A percentile compares a stretch with the other conserved stretches of the same genome.
phyloP scores from a whole-genome alignment of 306 rosid species.

The Ceratonia siliqua region DNA sequence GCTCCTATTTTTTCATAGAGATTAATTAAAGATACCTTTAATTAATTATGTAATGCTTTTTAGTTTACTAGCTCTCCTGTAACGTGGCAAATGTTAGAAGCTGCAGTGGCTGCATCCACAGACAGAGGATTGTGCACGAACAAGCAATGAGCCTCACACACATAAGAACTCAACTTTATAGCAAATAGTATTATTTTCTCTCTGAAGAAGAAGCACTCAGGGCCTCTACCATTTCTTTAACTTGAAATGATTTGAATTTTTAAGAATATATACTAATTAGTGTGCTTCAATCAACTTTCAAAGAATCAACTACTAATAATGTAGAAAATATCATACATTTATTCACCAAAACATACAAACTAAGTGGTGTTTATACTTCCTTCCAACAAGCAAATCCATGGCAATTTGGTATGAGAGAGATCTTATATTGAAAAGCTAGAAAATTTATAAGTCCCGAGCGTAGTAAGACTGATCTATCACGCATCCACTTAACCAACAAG shows the following conservation, averaged over 20 bases:
- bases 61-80: not conserved
- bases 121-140: no score
- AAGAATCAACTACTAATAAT: not conserved
- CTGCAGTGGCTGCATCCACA: not conserved
- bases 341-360: not conserved
- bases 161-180: not conserved
- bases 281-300: not conserved
- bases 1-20: not conserved
- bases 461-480: not conserved
- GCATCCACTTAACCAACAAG: constrained; percentile 16
- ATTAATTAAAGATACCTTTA: not conserved
- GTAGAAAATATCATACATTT: no score
- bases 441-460: not conserved
- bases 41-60: not conserved
- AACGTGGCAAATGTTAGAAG: not conserved
- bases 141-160: no score
- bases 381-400: not conserved
- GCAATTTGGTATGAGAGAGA: not conserved
- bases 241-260: not conserved
- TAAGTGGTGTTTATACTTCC: not conserved
- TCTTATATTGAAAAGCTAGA: not conserved
- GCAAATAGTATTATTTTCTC: not conserved
- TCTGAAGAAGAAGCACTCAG: not conserved
- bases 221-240: not conserved
- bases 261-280: not conserved